phyloP scores from a whole-genome alignment of 148 eudicot species.

The Rheum nobile region DNA sequence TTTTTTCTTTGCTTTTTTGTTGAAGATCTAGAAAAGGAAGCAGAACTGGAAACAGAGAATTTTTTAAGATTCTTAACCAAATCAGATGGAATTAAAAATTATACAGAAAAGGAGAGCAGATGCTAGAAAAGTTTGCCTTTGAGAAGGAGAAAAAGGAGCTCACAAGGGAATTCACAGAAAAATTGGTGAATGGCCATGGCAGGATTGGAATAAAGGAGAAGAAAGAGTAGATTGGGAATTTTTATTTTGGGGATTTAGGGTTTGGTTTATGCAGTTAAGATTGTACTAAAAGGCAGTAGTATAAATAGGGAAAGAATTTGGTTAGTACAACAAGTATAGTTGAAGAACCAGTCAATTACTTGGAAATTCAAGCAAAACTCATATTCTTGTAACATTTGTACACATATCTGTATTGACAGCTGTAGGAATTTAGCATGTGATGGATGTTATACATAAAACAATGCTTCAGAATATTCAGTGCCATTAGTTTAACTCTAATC shows the following conservation, averaged over 20 bases:
- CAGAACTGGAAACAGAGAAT: not conserved
- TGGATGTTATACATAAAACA: too few species aligned
- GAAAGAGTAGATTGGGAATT: not conserved
- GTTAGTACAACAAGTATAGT: not conserved
- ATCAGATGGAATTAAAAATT: not conserved
- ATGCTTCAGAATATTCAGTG: not conserved
- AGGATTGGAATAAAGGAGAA: not conserved
- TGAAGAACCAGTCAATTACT: not conserved
- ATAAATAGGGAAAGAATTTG: not conserved
- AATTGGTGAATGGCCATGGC: not conserved
- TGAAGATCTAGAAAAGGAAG: not conserved
- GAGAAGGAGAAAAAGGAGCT: not conserved
- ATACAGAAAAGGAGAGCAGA: not conserved
- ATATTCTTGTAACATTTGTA: not conserved
- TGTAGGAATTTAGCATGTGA: not conserved
- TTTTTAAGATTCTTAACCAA: not conserved
- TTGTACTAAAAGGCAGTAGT: not conserved
- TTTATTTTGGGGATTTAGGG: not conserved
- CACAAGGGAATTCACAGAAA: not conserved
- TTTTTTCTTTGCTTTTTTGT: not conserved
- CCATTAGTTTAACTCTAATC: not conserved
- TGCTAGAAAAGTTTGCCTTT: slow-evolving; percentile 3
- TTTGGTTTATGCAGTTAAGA: not conserved
- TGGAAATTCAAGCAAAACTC: not conserved
- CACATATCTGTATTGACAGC: not conserved